A percentile compares a stretch with the other conserved stretches of the same genome.
These are phyloP conservation scores for Cladosporium velox DNA, from an alignment of 2,329 filamentous ascomycete genomes.

Conservation along the genomic window DNA sequence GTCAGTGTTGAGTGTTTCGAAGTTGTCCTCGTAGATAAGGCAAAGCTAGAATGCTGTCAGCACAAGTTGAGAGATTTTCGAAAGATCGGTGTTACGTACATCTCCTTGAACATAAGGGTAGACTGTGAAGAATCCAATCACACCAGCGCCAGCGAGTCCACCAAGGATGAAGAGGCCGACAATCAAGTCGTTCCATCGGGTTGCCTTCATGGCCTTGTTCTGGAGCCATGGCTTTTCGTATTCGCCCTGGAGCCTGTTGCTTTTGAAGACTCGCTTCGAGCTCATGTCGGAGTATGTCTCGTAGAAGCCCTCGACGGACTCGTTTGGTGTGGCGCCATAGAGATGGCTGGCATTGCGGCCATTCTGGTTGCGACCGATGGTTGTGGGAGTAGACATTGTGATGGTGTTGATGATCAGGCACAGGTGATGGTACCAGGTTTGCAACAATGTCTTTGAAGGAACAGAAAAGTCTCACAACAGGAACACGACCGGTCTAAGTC, in stretches of 20 bases:
- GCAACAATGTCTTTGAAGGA: neutral
- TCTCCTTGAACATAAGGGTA: constrained; percentile 3
- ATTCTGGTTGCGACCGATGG: constrained; percentile 1
- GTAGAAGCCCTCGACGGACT: constrained; percentile 5
- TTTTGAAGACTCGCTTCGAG: constrained; percentile 11
- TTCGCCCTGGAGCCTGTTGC: constrained; percentile 17
- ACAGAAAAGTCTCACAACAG: constrained; percentile 3
- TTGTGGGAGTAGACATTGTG: constrained; percentile 7
- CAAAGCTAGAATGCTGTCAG: constrained; percentile 46
- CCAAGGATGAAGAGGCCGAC: constrained; percentile 19
- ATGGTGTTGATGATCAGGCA: neutral
- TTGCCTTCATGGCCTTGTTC: constrained; percentile 21
- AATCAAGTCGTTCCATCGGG: constrained; percentile 20
- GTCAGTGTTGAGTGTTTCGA: constrained; percentile 46
- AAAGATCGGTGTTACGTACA: neutral
- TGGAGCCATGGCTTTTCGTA: constrained; percentile 24
- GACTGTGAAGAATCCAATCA: constrained; percentile 14
- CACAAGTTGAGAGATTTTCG: constrained; percentile 1
- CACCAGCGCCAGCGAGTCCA: constrained; percentile 7
- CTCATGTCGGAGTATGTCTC: neutral
- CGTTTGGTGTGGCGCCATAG: constrained; percentile 1
- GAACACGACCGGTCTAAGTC: constrained; percentile 1
- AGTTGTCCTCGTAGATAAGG: constrained; percentile 54
- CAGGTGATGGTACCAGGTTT: neutral
- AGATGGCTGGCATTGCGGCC: constrained; percentile 2